Evolutionary conservation across 768 basidiomycete genomes (phyloP).

Genomic region (Mycena filopes): DNA sequence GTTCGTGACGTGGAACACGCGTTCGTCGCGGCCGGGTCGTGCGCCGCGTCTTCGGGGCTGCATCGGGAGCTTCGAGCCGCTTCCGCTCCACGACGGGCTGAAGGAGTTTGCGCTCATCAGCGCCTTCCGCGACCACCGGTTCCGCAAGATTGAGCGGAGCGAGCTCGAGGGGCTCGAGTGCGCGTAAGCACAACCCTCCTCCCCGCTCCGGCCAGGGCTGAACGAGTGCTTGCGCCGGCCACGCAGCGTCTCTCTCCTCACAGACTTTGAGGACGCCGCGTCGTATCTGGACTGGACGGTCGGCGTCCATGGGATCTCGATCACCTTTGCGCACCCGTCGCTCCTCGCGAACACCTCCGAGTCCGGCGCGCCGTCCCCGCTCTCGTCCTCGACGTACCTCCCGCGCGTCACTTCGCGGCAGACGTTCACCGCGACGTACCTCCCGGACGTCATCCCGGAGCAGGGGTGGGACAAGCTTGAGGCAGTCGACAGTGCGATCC

Average conservation of each 20-base stretch:
- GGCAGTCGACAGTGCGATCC: constrained; percentile 90
- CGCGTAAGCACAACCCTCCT: constrained; percentile 65
- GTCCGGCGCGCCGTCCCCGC: constrained; percentile 75
- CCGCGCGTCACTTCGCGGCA: constrained; percentile 63
- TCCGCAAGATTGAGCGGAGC: constrained; percentile 77
- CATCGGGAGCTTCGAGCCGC: constrained; percentile 91
- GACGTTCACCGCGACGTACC: constrained; percentile 86
- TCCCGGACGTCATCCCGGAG: constrained; percentile 91
- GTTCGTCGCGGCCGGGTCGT: constrained; percentile 67
- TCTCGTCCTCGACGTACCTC: constrained; percentile 72
- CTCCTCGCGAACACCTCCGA: constrained; percentile 60
- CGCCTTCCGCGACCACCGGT: constrained; percentile 89
- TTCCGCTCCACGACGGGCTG: constrained; percentile 78
- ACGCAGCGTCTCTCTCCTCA: constrained; percentile 88
- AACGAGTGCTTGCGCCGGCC: constrained; percentile 16
- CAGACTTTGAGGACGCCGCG: constrained; percentile 87
- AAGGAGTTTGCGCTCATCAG: constrained; percentile 93
- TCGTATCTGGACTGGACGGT: constrained; percentile 94
- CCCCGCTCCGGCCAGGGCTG: not conserved
- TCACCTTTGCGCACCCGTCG: constrained; percentile 86
- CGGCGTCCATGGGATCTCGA: constrained; percentile 91
- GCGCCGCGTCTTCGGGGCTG: constrained; percentile 84
- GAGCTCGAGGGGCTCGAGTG: constrained; percentile 89
- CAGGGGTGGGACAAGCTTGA: constrained; percentile 96
- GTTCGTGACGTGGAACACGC: constrained; percentile 97